A percentile compares a stretch with the other conserved stretches of the same genome.
Conservation (phyloP, 192 early-diverging fungal species). For the Backusella sp. region DNA sequence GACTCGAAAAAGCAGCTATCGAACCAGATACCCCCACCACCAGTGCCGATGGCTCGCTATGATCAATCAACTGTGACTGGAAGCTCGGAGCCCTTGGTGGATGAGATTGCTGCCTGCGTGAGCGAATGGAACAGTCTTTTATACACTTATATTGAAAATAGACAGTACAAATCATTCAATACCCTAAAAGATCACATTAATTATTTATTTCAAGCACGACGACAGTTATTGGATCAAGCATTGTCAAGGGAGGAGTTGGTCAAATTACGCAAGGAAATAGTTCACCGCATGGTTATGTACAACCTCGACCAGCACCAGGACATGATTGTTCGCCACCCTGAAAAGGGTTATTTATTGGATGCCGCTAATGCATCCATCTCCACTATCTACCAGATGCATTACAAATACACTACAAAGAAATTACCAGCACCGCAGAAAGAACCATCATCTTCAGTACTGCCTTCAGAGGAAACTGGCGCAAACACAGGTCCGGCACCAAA, state of each 20-base stretch:
- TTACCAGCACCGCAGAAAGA: not conserved
- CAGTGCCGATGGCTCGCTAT: conserved; percentile 42
- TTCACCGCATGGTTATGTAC: conserved; percentile 52
- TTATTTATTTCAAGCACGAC: conserved; percentile 55
- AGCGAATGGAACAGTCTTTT: conserved; percentile 60
- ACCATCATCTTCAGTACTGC: not conserved
- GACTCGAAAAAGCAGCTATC: not conserved
- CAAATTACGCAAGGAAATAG: conserved; percentile 50
- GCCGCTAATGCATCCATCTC: conserved; percentile 55
- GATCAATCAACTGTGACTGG: conserved; percentile 54
- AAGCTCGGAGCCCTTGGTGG: conserved; percentile 56
- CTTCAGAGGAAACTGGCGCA: not conserved
- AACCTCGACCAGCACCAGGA: conserved; percentile 53
- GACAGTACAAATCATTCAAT: conserved; percentile 54
- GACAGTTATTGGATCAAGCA: conserved; percentile 59
- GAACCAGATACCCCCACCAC: conserved; percentile 24
- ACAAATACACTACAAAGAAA: conserved; percentile 22
- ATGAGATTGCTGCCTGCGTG: conserved; percentile 63
- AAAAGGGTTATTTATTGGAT: conserved; percentile 55
- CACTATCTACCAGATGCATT: conserved; percentile 56
- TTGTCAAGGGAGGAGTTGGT: conserved; percentile 59
- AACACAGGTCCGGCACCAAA: not conserved
- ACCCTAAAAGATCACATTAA: conserved; percentile 55
- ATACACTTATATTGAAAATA: conserved; percentile 48
- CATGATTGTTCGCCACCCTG: conserved; percentile 60